phyloP scores from a whole-genome alignment of 257 asterid species.

The Schizonepeta tenuifolia region DNA sequence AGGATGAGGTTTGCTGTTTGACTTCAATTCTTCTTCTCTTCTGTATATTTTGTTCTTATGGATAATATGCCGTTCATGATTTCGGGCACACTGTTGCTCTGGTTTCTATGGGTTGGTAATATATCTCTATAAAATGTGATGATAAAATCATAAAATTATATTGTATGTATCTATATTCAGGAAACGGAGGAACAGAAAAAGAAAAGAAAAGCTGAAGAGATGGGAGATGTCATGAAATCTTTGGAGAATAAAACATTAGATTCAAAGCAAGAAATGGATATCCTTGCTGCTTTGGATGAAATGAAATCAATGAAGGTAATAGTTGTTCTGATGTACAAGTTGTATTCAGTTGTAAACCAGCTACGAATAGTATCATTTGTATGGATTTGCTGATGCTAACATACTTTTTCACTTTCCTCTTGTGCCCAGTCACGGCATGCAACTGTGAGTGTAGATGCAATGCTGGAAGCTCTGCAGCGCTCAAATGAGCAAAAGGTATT shows the following conservation, averaged over 20 bases:
- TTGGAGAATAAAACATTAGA: conserved; percentile 87
- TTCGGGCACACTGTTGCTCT: neutral
- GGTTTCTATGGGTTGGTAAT: neutral
- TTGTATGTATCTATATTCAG: conserved; percentile 37
- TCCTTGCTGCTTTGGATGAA: conserved; percentile 87
- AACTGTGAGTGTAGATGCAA: conserved; percentile 79
- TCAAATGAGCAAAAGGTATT: conserved; percentile 63
- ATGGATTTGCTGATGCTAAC: conserved; percentile 18
- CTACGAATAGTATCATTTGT: neutral
- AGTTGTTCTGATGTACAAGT: neutral
- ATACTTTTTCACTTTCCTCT: neutral
- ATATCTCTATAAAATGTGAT: neutral
- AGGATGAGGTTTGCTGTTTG: conserved; percentile 64
- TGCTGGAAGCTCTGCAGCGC: conserved; percentile 80
- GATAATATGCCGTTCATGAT: neutral
- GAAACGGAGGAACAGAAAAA: conserved; percentile 58
- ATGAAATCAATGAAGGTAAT: conserved; percentile 91
- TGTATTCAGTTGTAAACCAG: neutral
- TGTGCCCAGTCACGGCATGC: conserved; percentile 80
- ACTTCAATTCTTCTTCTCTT: neutral
- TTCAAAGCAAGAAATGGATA: conserved; percentile 92
- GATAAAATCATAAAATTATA: conserved; percentile 10
- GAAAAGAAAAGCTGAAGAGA: conserved; percentile 78
- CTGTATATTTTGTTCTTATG: conserved; percentile 3
- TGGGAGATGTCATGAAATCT: conserved; percentile 98